A percentile compares a stretch with the other conserved stretches of the same genome.
These are phyloP conservation scores for Dentipellis fragilis DNA, from an alignment of 768 basidiomycete species.

Conservation along the genomic window DNA sequence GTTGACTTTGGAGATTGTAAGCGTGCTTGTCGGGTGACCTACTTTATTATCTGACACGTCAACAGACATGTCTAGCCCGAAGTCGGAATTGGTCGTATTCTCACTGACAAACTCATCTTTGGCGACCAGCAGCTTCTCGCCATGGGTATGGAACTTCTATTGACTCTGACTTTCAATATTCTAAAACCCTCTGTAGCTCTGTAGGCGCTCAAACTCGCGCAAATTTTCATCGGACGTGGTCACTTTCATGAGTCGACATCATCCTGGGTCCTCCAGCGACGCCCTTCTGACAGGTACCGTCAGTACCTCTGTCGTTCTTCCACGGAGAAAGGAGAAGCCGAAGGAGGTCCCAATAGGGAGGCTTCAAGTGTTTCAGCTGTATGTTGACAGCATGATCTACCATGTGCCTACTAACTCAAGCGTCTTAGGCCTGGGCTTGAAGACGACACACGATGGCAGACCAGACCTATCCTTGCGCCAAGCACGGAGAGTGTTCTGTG, in stretches of 20 bases:
- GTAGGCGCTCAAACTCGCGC: background rate
- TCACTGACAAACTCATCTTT: conserved; percentile 15
- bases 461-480: background rate
- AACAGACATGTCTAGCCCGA: conserved; percentile 26
- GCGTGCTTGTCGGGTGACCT: background rate
- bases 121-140: conserved; percentile 8
- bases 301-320: background rate
- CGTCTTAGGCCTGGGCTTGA: background rate
- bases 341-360: background rate
- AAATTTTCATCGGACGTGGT: conserved; percentile 4
- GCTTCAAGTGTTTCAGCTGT: background rate
- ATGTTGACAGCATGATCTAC: background rate
- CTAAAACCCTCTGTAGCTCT: background rate
- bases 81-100: conserved; percentile 26
- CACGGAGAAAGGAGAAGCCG: background rate
- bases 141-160: conserved; percentile 29
- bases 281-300: conserved; percentile 8
- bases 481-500: background rate
- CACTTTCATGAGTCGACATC: conserved; percentile 9
- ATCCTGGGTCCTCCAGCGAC: conserved; percentile 1
- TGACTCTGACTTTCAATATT: background rate
- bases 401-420: background rate
- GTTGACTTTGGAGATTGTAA: conserved; percentile 9
- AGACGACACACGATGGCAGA: background rate
- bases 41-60: background rate